Percentiles rank a stretch among this genome's conserved stretches.
These are phyloP conservation scores for Alternaria ventricosa DNA, from an alignment of 2,329 filamentous ascomycete genomes.

Conservation along the genomic window DNA sequence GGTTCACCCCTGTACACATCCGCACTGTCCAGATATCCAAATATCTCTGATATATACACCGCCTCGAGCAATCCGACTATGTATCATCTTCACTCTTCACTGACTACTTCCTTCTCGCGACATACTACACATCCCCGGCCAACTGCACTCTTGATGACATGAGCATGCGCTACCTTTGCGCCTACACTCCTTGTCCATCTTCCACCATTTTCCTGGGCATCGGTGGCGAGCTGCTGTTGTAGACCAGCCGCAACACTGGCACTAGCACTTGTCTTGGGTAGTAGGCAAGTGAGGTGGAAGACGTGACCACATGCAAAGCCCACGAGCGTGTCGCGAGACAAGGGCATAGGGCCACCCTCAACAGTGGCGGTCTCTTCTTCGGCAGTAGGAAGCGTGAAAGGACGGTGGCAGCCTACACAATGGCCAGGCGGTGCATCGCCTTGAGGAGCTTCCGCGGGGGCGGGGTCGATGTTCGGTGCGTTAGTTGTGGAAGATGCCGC, in stretches of 20 bases:
- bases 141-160: slow-evolving; percentile 85
- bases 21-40: not conserved
- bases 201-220: slow-evolving; percentile 54
- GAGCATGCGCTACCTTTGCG: slow-evolving; percentile 60
- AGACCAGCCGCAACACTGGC: slow-evolving; percentile 51
- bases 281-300: slow-evolving; percentile 76
- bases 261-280: slow-evolving; percentile 56
- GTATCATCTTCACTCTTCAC: slow-evolving; percentile 13
- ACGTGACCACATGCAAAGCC: slow-evolving; percentile 85
- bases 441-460: slow-evolving; percentile 22
- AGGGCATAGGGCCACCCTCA: slow-evolving; percentile 31
- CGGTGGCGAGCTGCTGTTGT: slow-evolving; percentile 49
- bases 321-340: slow-evolving; percentile 68
- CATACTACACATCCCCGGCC: slow-evolving; percentile 51
- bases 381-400: slow-evolving; percentile 40
- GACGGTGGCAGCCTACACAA: slow-evolving; percentile 41
- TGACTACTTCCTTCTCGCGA: slow-evolving; percentile 35
- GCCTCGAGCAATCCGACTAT: not conserved
- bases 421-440: slow-evolving; percentile 43
- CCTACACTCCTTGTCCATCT: slow-evolving; percentile 71
- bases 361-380: slow-evolving; percentile 35
- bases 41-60: not conserved
- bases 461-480: slow-evolving; percentile 30
- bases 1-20: not conserved
- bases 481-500: slow-evolving; percentile 27